Percentiles rank a stretch among this genome's conserved stretches.
Evolutionary conservation across 2,329 filamentous ascomycete genomes (phyloP).

Genomic region (Trichoderma gracile): DNA sequence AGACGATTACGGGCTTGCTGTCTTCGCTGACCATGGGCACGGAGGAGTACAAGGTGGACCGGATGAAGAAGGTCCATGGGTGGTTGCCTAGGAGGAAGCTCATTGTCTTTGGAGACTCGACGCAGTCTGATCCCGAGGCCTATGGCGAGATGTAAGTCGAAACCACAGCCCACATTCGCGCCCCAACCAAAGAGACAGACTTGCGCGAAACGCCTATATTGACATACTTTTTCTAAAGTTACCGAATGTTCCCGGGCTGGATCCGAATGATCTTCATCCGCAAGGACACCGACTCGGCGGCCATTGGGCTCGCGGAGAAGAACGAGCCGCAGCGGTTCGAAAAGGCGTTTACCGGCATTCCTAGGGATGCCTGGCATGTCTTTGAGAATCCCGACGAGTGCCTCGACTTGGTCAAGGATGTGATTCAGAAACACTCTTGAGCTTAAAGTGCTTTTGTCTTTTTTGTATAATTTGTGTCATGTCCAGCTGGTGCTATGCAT

Average conservation of each 20-base stretch:
- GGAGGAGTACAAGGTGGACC: slow-evolving; percentile 80
- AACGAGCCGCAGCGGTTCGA: slow-evolving; percentile 76
- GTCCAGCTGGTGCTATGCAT: no score
- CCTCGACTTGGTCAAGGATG: slow-evolving; percentile 35
- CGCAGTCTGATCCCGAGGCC: slow-evolving; percentile 85
- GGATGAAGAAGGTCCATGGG: slow-evolving; percentile 72
- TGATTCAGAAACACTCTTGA: slow-evolving; percentile 28
- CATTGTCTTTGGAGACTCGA: slow-evolving; percentile 86
- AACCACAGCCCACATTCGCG: no score
- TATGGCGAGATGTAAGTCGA: slow-evolving; percentile 73
- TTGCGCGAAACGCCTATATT: no score
- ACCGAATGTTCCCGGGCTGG: slow-evolving; percentile 69
- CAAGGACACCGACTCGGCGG: slow-evolving; percentile 74
- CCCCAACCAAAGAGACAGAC: no score
- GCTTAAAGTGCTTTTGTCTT: neutral
- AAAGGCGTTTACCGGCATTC: slow-evolving; percentile 76
- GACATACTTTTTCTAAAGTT: slow-evolving; percentile 41
- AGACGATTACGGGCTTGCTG: slow-evolving; percentile 78
- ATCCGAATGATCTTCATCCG: slow-evolving; percentile 82
- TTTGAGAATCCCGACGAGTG: slow-evolving; percentile 77
- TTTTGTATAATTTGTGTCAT: neutral
- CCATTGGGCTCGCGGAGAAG: slow-evolving; percentile 68
- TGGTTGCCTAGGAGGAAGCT: slow-evolving; percentile 81
- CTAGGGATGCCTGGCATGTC: slow-evolving; percentile 72
- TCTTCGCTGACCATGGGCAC: slow-evolving; percentile 78